A percentile compares a stretch with the other conserved stretches of the same genome.
These are phyloP conservation scores for Solanum stenotomum DNA, from an alignment of 257 asterid species.

Conservation along the genomic window DNA sequence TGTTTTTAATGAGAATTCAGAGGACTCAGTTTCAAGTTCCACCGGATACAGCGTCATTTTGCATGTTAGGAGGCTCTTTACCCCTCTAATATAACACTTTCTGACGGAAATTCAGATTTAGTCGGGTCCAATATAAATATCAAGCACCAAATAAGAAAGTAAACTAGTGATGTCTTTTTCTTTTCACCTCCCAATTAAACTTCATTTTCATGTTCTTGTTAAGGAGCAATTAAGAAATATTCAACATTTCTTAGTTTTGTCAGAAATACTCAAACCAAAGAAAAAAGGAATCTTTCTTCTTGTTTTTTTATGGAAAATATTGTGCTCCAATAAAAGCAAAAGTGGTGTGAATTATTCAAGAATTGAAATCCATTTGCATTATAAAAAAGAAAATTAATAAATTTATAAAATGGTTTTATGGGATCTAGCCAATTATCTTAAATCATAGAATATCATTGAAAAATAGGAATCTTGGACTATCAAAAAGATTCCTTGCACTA, in stretches of 20 bases:
- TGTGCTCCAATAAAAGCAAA: background rate
- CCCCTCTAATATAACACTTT: background rate
- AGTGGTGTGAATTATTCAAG: background rate
- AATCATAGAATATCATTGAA: background rate
- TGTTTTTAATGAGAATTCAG: background rate
- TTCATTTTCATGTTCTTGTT: background rate
- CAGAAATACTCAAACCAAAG: background rate
- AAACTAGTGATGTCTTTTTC: background rate
- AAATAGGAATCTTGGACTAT: background rate
- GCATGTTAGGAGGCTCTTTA: background rate
- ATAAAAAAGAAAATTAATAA: background rate
- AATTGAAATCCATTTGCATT: background rate
- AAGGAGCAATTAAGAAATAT: background rate
- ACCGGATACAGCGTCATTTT: rapidly evolving
- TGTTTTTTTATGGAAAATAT: background rate
- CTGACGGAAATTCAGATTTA: rapidly evolving
- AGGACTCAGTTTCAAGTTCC: background rate
- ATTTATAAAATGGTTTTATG: background rate
- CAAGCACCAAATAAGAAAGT: background rate
- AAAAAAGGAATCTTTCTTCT: background rate
- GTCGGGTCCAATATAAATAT: background rate
- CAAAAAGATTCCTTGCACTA: background rate
- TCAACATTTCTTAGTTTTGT: background rate
- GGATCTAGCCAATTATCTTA: background rate
- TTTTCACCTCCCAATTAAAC: background rate